A percentile compares a stretch with the other conserved stretches of the same genome.
phyloP scores from a whole-genome alignment of 225 moss, liverwort and hornwort species.

The Climacium dendroides region DNA sequence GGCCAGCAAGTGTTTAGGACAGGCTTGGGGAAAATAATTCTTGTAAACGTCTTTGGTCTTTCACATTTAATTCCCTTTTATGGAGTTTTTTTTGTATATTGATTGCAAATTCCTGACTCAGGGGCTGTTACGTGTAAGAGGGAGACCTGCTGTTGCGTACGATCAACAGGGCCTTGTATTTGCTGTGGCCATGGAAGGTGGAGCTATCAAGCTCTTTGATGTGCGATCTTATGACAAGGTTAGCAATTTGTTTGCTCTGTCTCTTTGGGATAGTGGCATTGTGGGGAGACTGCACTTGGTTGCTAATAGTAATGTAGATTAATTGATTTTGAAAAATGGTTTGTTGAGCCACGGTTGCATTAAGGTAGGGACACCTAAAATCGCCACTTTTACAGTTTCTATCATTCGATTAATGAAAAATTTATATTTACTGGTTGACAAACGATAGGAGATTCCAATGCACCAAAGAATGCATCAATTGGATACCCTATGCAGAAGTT shows the following conservation, averaged over 20 bases:
- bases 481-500: neutral
- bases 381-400: neutral
- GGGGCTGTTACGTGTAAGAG: slow-evolving; percentile 91
- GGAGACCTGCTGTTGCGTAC: slow-evolving; percentile 95
- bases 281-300: neutral
- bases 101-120: slow-evolving; percentile 2
- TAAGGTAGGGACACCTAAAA: no score
- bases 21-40: neutral
- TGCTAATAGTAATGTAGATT: neutral
- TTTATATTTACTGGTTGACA: neutral
- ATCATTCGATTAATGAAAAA: no score
- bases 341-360: neutral
- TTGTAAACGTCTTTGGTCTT: neutral
- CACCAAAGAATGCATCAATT: neutral
- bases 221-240: slow-evolving; percentile 98
- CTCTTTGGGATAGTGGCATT: neutral
- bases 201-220: slow-evolving; percentile 92
- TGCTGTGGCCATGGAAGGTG: slow-evolving; percentile 97
- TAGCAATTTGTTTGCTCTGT: neutral
- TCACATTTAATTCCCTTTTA: neutral
- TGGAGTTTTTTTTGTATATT: neutral
- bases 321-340: neutral
- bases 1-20: neutral
- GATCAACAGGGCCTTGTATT: slow-evolving; percentile 97
- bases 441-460: no score